Conservation (phyloP, 352 stramenopile genomes). For the Phytophthora hibernalis region DNA sequence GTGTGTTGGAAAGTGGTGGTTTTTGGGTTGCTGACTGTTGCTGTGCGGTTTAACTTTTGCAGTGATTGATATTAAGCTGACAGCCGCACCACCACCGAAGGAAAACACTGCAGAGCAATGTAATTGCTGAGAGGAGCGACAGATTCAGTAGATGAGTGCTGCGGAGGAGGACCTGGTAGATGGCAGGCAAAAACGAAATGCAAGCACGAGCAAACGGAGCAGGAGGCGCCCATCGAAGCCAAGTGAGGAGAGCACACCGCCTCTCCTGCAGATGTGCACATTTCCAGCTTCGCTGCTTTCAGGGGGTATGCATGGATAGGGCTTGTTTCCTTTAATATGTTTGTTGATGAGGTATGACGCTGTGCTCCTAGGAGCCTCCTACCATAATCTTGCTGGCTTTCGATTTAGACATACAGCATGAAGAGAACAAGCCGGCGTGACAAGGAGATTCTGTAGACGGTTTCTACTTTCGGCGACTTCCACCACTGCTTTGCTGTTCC, state of each 20-base stretch:
- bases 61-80: slow-evolving; percentile 93
- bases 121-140: slow-evolving; percentile 59
- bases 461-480: slow-evolving; percentile 64
- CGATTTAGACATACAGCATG: slow-evolving; percentile 14
- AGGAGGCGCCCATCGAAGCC: slow-evolving; percentile 21
- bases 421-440: not conserved
- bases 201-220: slow-evolving; percentile 18
- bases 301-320: slow-evolving; percentile 39
- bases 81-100: slow-evolving; percentile 79
- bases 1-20: not conserved
- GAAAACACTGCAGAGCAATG: slow-evolving; percentile 74
- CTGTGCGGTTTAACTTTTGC: slow-evolving; percentile 11
- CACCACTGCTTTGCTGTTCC: slow-evolving; percentile 56
- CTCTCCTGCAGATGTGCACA: slow-evolving; percentile 12
- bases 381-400: slow-evolving; percentile 23
- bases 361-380: slow-evolving; percentile 23
- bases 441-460: not conserved
- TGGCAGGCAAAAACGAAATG: slow-evolving; percentile 24
- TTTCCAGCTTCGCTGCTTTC: slow-evolving; percentile 18
- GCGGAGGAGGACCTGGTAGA: slow-evolving; percentile 27
- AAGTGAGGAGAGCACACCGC: slow-evolving; percentile 8
- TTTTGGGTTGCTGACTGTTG: slow-evolving; percentile 13
- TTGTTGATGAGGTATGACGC: slow-evolving; percentile 29
- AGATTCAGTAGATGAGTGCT: slow-evolving; percentile 24
- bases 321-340: slow-evolving; percentile 40